Base-by-base conservation (phyloP, 2,329 filamentous ascomycete genomes). In the Aspergillus aculeatus region DNA sequence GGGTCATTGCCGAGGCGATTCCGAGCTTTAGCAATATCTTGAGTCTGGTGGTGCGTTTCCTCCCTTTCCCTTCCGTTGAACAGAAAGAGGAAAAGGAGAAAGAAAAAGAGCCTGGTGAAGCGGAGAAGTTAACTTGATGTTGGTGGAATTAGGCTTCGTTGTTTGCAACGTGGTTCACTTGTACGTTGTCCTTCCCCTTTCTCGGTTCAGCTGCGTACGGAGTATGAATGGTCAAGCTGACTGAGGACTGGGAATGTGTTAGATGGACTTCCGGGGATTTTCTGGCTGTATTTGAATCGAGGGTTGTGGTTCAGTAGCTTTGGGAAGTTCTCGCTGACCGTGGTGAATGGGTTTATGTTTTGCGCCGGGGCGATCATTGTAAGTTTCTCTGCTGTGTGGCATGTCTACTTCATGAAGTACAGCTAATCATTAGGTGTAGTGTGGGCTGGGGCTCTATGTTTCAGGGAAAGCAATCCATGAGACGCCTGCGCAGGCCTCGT, bases 141-240 rank as follows among this genome's bases (percentile, higher is more conserved):
- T 21, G 2, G 3, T 29, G 26, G 26, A 1, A 9, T 9, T 57
- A 16, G 2, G 35, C n/a, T 10, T 24, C 7, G 16, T 72, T 89
- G 1, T 89, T 89, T 60, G 84, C 83, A 35, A 85, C 81, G 59
- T 89, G 87, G 87, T 90, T 90, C 70, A 87, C 84, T 64, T 83
- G 69, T 71, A 66, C 56, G 63, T 60, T 5, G 4, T 5, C 11
- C n/a, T 19, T 19, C 38, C 6, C 38, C 5, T n/a, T n/a, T 9
- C 16, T n/a, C 2, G 3, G 2, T 14, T 29, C 14, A 35, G 1
- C 7, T 29, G 26, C 3, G 7, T 3, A 29, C 3, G 26, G 26
- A 29, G 26, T 9, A 2, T 7, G 26, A 29, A 29, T 2, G 2
- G 7, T 29, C 1, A 29, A 29, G 26, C 26, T 29, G 2, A 29